phyloP scores from a whole-genome alignment of 2,329 filamentous ascomycete species.

The Saccharata proteae region DNA sequence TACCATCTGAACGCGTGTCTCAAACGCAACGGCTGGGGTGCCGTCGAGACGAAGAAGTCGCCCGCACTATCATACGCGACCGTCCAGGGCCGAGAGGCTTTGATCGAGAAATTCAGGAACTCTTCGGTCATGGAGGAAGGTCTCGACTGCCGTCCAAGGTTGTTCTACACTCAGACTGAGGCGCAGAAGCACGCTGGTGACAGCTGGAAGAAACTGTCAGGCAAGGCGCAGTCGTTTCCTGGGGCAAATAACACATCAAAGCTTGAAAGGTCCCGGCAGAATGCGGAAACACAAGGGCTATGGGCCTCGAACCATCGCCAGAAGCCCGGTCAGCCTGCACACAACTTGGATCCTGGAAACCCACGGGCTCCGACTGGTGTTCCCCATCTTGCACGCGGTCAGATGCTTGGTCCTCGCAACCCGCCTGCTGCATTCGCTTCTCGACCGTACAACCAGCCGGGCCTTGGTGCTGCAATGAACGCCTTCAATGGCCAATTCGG shows the following conservation, averaged over 20 bases:
- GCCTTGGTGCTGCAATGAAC: too few species aligned
- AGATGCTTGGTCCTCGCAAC: too few species aligned
- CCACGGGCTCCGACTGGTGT: conserved; percentile 2
- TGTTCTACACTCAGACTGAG: conserved; percentile 21
- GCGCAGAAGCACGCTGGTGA: background rate
- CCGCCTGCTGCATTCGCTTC: too few species aligned
- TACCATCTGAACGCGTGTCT: conserved; percentile 33
- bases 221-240: conserved; percentile 65
- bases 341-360: conserved; percentile 8
- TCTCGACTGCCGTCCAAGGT: conserved; percentile 71
- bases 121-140: conserved; percentile 90
- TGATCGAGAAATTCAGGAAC: conserved; percentile 93
- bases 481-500: too few species aligned
- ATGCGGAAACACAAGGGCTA: conserved; percentile 37
- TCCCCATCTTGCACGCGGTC: too few species aligned
- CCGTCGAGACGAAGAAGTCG: conserved; percentile 58
- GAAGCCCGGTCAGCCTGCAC: conserved; percentile 3
- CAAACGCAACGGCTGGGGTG: conserved; percentile 20
- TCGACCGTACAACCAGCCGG: too few species aligned
- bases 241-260: conserved; percentile 74
- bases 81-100: conserved; percentile 81
- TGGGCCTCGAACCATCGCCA: conserved; percentile 5
- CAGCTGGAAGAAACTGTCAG: conserved; percentile 32
- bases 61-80: conserved; percentile 94
- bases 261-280: conserved; percentile 76